Conservation (phyloP, 1,139 yeast species). For the Candida anutae region DNA sequence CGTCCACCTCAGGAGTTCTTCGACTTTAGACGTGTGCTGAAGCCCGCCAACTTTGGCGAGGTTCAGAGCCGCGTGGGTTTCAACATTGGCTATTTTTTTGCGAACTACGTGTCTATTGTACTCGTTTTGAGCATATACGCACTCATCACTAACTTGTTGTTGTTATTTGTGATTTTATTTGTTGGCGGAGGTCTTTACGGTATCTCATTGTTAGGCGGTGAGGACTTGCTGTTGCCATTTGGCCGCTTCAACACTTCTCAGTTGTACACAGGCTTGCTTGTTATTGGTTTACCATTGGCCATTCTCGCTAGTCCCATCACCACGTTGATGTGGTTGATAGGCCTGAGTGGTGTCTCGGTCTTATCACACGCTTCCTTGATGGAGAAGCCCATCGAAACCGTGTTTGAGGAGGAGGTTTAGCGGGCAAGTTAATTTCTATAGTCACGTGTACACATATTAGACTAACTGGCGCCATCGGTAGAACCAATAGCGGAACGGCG, state of each 20-base stretch:
- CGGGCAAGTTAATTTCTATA: too few species aligned
- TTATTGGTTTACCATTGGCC: slow-evolving; percentile 79
- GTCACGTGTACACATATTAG: too few species aligned
- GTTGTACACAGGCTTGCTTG: slow-evolving; percentile 77
- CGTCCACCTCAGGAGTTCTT: slow-evolving; percentile 91
- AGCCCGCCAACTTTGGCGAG: slow-evolving; percentile 86
- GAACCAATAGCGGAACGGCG: too few species aligned
- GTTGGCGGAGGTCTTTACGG: slow-evolving; percentile 68
- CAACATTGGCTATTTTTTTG: slow-evolving; percentile 80
- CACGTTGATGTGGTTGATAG: slow-evolving; percentile 93
- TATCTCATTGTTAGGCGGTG: slow-evolving; percentile 71
- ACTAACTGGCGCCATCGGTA: too few species aligned
- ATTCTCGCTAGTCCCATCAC: slow-evolving; percentile 90
- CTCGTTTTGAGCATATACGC: slow-evolving; percentile 51
- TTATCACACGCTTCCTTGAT: slow-evolving; percentile 87
- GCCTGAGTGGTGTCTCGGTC: slow-evolving; percentile 84
- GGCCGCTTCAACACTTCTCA: slow-evolving; percentile 71
- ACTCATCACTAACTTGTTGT: slow-evolving; percentile 72
- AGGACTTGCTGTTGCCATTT: slow-evolving; percentile 68
- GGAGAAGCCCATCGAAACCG: slow-evolving; percentile 98
- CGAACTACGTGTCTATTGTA: slow-evolving; percentile 76
- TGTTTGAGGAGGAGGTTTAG: slow-evolving; percentile 77
- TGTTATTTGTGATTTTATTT: slow-evolving; percentile 72
- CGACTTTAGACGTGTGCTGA: slow-evolving; percentile 80
- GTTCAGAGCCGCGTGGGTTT: slow-evolving; percentile 80